Percentiles rank a stretch among this genome's conserved stretches.
Evolutionary conservation across 306 rosid species (phyloP).

Genomic region (Arachis stenosperma): DNA sequence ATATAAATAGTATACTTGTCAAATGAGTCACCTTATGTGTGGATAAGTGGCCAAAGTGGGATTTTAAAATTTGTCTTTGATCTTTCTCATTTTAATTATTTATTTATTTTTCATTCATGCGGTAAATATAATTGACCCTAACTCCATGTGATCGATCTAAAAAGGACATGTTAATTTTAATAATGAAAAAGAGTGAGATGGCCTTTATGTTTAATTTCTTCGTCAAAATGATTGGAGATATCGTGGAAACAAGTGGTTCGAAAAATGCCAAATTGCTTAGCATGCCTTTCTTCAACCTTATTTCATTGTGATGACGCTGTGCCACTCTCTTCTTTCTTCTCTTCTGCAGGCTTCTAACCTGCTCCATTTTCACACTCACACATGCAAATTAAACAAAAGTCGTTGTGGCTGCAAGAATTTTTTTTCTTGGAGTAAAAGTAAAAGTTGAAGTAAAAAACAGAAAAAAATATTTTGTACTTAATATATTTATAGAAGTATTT

Average conservation of each 20-base stretch:
- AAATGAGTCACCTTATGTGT: no score
- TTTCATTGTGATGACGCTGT: not conserved
- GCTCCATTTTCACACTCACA: not conserved
- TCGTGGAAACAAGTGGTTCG: conserved; percentile 16
- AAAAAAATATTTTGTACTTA: no score
- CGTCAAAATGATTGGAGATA: conserved; percentile 20
- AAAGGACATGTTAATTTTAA: not conserved
- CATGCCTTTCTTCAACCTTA: conserved; percentile 5
- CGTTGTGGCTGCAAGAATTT: no score
- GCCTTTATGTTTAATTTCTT: not conserved
- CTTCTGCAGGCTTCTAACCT: not conserved
- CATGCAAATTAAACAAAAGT: no score
- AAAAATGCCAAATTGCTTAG: not conserved
- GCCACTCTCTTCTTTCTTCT: not conserved
- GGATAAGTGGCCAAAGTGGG: no score
- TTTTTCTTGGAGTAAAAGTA: no score
- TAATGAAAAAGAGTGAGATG: not conserved
- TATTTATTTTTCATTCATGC: not conserved
- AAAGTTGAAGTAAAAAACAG: no score
- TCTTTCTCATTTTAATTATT: not conserved
- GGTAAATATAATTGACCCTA: conserved; percentile 2
- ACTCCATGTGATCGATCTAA: conserved; percentile 32
- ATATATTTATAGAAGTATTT: no score
- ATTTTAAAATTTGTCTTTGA: not conserved
- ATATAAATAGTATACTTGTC: no score